Evolutionary conservation across 768 basidiomycete genomes (phyloP).

Genomic region (Ramaria sp.): DNA sequence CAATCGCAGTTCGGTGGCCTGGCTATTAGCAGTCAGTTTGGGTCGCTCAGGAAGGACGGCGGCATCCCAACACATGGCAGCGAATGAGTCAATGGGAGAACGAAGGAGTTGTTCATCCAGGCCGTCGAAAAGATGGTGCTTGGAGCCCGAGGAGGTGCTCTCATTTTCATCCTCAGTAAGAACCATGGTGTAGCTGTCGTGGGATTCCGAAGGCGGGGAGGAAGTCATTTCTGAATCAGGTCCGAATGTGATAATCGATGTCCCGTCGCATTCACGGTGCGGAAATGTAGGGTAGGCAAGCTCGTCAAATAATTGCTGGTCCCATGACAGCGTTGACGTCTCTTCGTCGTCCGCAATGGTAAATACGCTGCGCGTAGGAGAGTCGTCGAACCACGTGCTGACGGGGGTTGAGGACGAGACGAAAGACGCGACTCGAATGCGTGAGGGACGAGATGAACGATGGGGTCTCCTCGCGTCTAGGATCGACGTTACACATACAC

Average conservation of each 20-base stretch:
- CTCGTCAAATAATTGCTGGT: not conserved
- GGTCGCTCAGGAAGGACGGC: not conserved
- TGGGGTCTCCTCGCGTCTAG: not conserved
- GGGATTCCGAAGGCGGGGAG: not conserved
- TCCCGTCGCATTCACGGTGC: not conserved
- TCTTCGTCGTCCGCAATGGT: not conserved
- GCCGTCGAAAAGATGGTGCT: not conserved
- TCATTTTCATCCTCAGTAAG: not conserved
- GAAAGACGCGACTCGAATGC: not conserved
- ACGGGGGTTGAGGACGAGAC: not conserved
- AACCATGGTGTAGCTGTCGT: not conserved
- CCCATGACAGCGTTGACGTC: not conserved
- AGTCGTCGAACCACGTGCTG: constrained; percentile 6
- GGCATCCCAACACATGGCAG: constrained; percentile 5
- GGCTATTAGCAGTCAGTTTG: not conserved
- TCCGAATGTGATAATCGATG: not conserved
- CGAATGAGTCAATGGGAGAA: constrained; percentile 6
- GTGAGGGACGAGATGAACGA: not conserved
- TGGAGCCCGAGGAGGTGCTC: not conserved
- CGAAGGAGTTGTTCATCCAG: constrained; percentile 6
- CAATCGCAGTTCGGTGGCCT: not conserved
- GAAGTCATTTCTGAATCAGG: not conserved
- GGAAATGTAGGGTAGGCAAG: not conserved
- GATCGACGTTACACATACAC: not conserved
- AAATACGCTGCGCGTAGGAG: not conserved